Evolutionary conservation across 768 basidiomycete species (phyloP).

Genomic region (Boletus sp.): DNA sequence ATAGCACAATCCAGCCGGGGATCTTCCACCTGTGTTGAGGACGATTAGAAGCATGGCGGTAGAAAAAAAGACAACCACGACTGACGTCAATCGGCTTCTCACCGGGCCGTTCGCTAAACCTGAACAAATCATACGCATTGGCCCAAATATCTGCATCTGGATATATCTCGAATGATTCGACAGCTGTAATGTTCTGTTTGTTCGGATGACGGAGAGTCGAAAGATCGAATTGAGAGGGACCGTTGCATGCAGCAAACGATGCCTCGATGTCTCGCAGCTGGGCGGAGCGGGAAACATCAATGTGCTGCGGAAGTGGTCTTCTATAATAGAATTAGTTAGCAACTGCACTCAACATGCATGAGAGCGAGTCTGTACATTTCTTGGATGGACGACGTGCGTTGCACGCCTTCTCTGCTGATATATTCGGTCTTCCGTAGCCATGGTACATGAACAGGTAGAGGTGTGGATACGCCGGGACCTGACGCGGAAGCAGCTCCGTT

Average conservation of each 20-base stretch:
- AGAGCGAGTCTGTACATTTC: constrained; percentile 50
- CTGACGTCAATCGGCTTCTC: constrained; percentile 67
- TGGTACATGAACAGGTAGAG: constrained; percentile 61
- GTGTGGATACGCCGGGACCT: constrained; percentile 41
- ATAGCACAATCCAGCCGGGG: constrained; percentile 83
- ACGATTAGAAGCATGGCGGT: not conserved
- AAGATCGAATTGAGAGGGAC: constrained; percentile 60
- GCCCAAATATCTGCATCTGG: constrained; percentile 88
- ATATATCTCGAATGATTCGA: constrained; percentile 78
- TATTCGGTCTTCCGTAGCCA: constrained; percentile 96
- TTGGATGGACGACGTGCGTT: constrained; percentile 37
- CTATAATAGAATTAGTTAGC: constrained; percentile 26
- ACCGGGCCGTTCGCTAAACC: constrained; percentile 84
- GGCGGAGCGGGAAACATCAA: constrained; percentile 72
- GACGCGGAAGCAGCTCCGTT: constrained; percentile 35
- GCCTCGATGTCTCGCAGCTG: constrained; percentile 78
- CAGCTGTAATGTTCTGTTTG: constrained; percentile 68
- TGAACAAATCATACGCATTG: constrained; percentile 84
- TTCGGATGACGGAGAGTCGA: constrained; percentile 68
- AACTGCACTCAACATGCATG: not conserved
- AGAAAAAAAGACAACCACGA: constrained; percentile 1
- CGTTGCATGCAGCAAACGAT: constrained; percentile 56
- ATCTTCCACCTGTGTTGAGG: constrained; percentile 55
- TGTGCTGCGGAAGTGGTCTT: constrained; percentile 46
- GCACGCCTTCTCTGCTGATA: constrained; percentile 60